A percentile compares a stretch with the other conserved stretches of the same genome.
Conservation (phyloP, 2,329 filamentous ascomycete species). For the Curvularia eragrostidis region DNA sequence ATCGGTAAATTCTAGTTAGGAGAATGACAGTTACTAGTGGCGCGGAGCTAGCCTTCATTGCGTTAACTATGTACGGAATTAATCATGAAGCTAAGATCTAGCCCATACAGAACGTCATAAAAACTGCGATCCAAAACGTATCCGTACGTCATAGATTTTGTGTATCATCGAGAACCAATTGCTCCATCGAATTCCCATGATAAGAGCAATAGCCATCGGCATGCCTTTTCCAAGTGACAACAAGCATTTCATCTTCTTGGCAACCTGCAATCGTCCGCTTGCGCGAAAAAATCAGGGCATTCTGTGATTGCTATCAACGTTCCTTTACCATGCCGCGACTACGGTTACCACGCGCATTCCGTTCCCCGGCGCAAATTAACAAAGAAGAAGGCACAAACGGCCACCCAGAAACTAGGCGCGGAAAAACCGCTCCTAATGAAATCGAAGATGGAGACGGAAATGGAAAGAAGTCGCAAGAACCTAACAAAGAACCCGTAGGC, state of each 20-base stretch:
- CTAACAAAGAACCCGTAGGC: slow-evolving; percentile 49
- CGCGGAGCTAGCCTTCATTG: neutral
- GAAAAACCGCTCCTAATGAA: slow-evolving; percentile 16
- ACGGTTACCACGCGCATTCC: slow-evolving; percentile 20
- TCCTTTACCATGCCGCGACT: slow-evolving; percentile 1
- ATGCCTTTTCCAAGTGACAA: slow-evolving; percentile 7
- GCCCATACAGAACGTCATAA: slow-evolving; percentile 14
- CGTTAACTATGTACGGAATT: slow-evolving; percentile 1
- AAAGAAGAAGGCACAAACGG: slow-evolving; percentile 16
- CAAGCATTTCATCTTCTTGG: slow-evolving; percentile 6
- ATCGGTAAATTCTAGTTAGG: neutral
- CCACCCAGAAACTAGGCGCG: slow-evolving; percentile 14
- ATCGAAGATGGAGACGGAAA: slow-evolving; percentile 14
- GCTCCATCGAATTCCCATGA: neutral
- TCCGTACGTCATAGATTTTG: slow-evolving; percentile 17
- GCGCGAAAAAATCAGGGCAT: neutral
- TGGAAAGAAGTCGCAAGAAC: slow-evolving; percentile 16
- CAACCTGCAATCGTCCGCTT: neutral
- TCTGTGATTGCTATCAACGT: neutral
- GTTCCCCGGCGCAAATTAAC: slow-evolving; percentile 20
- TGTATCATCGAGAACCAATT: neutral
- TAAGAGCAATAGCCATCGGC: slow-evolving; percentile 11
- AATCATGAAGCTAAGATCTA: slow-evolving; percentile 3
- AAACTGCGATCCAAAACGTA: slow-evolving; percentile 6
- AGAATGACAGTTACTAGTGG: neutral